A percentile compares a stretch with the other conserved stretches of the same genome.
These are phyloP conservation scores for Xylaria sp. DNA, from an alignment of 2,329 filamentous ascomycete genomes.

Conservation along the genomic window DNA sequence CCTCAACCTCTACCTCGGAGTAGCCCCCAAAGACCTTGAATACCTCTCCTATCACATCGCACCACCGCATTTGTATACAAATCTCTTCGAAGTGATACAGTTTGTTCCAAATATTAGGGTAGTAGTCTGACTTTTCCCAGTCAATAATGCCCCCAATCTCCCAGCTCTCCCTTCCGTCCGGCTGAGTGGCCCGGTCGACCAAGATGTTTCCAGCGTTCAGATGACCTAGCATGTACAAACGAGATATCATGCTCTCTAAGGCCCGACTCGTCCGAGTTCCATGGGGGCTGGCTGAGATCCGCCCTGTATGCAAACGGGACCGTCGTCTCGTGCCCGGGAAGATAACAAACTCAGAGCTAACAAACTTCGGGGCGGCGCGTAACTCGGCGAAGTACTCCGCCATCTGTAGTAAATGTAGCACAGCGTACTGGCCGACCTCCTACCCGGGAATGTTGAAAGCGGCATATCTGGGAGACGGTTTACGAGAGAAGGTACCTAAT, in stretches of 20 bases:
- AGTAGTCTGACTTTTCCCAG: conserved; percentile 35
- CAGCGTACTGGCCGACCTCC: conserved; percentile 33
- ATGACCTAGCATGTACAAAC: conserved; percentile 41
- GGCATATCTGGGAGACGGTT: conserved; percentile 26
- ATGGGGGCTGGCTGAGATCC: conserved; percentile 37
- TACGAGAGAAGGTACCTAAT: conserved; percentile 32
- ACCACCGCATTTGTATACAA: conserved; percentile 17
- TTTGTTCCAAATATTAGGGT: conserved; percentile 38
- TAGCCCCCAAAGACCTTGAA: conserved; percentile 23
- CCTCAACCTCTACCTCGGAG: conserved; percentile 18
- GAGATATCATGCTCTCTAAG: conserved; percentile 34
- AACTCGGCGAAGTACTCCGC: conserved; percentile 33
- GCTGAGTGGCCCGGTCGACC: conserved; percentile 23
- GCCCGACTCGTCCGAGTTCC: conserved; percentile 35
- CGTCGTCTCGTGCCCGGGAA: conserved; percentile 26
- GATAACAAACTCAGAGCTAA: conserved; percentile 26
- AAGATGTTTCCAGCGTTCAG: conserved; percentile 40
- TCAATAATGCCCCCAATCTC: conserved; percentile 35
- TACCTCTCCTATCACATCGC: conserved; percentile 13
- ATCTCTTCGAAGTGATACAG: conserved; percentile 27
- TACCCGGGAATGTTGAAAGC: conserved; percentile 23
- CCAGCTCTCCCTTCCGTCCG: conserved; percentile 32
- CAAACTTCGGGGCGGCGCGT: conserved; percentile 27
- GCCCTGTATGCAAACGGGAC: conserved; percentile 34
- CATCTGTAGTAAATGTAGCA: conserved; percentile 30